Evolutionary conservation across 306 rosid genomes (phyloP).

Genomic region (Canavalia gladiata): DNA sequence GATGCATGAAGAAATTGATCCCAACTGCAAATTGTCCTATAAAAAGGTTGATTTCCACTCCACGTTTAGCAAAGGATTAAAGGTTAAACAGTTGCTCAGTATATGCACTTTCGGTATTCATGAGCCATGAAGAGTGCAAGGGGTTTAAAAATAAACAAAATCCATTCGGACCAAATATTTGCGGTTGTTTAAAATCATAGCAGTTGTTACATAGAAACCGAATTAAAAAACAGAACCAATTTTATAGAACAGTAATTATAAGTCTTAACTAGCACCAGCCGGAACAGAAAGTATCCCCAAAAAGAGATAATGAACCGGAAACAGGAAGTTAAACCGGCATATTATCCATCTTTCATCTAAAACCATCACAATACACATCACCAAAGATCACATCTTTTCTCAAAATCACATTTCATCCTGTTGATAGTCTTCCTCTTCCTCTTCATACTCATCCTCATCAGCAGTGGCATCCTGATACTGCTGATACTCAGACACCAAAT

Average conservation of each 20-base stretch:
- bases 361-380: neutral
- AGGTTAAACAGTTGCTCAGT: no score
- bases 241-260: slow-evolving; percentile 42
- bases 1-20: no score
- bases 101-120: no score
- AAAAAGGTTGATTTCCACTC: no score
- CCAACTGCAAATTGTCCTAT: no score
- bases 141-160: no score
- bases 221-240: slow-evolving; percentile 40
- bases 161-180: no score
- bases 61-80: no score
- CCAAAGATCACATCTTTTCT: no score
- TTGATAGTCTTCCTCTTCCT: slow-evolving; percentile 53
- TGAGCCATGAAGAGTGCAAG: no score
- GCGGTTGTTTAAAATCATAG: slow-evolving; percentile 3
- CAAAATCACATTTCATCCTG: slow-evolving; percentile 37
- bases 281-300: slow-evolving; percentile 41
- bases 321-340: slow-evolving; percentile 68
- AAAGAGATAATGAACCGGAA: slow-evolving; percentile 57
- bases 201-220: neutral
- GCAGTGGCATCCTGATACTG: slow-evolving; percentile 89
- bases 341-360: neutral
- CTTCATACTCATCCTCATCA: slow-evolving; percentile 76
- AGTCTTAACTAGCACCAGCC: slow-evolving; percentile 32
- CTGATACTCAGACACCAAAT: slow-evolving; percentile 78